Base-by-base conservation (phyloP, 2,329 filamentous ascomycete species). In the Monilinia fructicola region DNA sequence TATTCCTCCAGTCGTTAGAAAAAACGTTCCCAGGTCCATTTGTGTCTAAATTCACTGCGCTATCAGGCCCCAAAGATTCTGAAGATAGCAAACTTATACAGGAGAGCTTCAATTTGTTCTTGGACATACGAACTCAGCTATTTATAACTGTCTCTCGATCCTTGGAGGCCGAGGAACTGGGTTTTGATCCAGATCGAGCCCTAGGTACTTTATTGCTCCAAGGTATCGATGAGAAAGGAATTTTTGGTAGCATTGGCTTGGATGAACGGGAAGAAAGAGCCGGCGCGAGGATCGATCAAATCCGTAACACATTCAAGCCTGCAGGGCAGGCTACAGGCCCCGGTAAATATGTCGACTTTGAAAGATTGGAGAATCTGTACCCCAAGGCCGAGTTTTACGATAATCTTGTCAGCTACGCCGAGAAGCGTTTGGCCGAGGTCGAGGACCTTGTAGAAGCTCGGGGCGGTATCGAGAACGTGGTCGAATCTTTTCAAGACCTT, bases 71-170 rank as follows among this genome's bases (percentile, higher is more conserved):
- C 3, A 7, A 64, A 14, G 21, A 62, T 23, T 67, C 66, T 46
- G 82, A 80, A 7, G 74, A 77, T 7, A 84, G 81, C 69, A 69
- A 67, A 2, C 69, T 84, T 9, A 68, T 77, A 16, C 59, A 78
- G 62, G 70, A 79, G 54, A 84, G 82, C 0, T 82, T 85, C 65
- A 72, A 79, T 4, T 69, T 86, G 28, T 82, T 79, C 1, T 73
- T 87, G 9, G 81, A 84, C 9, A 77, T 87, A 28, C 80, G 84
- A 2, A 86, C 84, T 2, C 85, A 87, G 69, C 77, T 80, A 14
- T 76, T 81, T n/a, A 81, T 86, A 52, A 69, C 78, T n/a, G 73
- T 77, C 7, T 72, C 84, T 4, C 73, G 78, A 52, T 74, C 73
- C 10, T 69, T 76, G 40, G 66, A 76, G 38, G 71, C 75, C 6